These are phyloP conservation scores for Clitoria ternatea DNA, from an alignment of 306 rosid species.

Conservation along the genomic window DNA sequence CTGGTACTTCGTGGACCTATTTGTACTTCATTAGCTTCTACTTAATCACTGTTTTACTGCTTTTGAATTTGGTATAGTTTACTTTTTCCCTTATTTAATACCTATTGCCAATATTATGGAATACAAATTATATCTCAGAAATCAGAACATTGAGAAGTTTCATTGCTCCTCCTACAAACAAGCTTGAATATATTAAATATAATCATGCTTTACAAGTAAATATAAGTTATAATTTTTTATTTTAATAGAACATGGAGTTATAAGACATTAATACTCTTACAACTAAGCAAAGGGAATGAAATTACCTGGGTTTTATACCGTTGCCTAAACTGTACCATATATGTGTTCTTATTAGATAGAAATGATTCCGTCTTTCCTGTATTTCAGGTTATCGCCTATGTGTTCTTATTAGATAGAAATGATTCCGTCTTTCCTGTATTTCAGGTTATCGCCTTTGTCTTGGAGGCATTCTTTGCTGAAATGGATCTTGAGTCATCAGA, in stretches of 20 bases:
- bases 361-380: constrained; percentile 18
- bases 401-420: background rate
- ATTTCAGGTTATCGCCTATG: constrained; percentile 87
- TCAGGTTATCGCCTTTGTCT: constrained; percentile 93
- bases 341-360: background rate
- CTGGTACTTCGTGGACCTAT: constrained; percentile 73
- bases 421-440: constrained; percentile 30
- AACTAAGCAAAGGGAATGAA: background rate
- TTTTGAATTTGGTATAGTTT: constrained; percentile 76
- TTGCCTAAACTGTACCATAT: background rate
- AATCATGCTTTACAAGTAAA: background rate
- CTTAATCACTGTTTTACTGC: constrained; percentile 76
- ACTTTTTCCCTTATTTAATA: constrained; percentile 4
- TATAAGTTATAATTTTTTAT: constrained; percentile 1
- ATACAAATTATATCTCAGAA: constrained; percentile 3
- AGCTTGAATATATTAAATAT: background rate
- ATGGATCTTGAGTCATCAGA: constrained; percentile 74
- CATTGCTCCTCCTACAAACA: background rate
- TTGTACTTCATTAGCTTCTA: constrained; percentile 84
- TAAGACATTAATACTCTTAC: constrained; percentile 8
- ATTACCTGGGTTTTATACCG: constrained; percentile 1
- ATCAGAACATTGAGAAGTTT: constrained; percentile 8
- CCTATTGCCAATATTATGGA: background rate
- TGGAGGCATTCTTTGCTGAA: constrained; percentile 99
- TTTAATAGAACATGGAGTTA: background rate